phyloP scores from a whole-genome alignment of 1,284 basidiomycete genomes.

The Puccinia novopanici region DNA sequence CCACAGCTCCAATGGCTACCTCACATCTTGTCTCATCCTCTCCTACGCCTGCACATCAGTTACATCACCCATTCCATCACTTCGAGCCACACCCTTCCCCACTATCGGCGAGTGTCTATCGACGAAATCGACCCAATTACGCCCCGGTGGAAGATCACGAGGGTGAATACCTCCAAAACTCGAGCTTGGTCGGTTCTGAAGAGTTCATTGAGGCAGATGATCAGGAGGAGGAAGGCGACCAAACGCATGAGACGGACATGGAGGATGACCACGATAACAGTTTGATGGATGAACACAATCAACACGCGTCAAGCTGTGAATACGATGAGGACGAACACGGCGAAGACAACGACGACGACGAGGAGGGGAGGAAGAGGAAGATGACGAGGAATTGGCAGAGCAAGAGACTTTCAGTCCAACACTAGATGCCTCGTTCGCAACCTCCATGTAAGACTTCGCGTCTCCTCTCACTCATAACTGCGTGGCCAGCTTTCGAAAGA shows the following conservation, averaged over 20 bases:
- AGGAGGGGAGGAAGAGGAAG: conserved; percentile 36
- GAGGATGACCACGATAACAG: background rate
- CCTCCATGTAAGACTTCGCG: conserved; percentile 43
- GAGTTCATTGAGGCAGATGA: background rate
- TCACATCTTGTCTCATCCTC: conserved; percentile 46
- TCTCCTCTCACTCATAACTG: conserved; percentile 7
- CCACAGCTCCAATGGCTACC: conserved; percentile 20
- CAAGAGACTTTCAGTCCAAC: conserved; percentile 35
- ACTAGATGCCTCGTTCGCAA: conserved; percentile 44
- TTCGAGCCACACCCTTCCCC: conserved; percentile 45
- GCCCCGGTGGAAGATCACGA: background rate
- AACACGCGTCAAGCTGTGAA: background rate
- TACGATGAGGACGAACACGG: conserved; percentile 28
- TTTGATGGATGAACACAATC: no score
- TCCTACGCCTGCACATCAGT: conserved; percentile 36
- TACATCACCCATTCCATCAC: conserved; percentile 27
- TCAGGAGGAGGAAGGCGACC: conserved; percentile 1
- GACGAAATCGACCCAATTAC: background rate
- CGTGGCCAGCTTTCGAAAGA: no score
- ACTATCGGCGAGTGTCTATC: conserved; percentile 7
- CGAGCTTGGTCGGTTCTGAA: background rate
- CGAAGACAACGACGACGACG: background rate
- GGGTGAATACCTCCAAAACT: background rate
- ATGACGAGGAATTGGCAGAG: no score
- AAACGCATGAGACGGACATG: background rate